phyloP scores from a whole-genome alignment of 164 flowering plant genomes.

The Berberis thunbergii region DNA sequence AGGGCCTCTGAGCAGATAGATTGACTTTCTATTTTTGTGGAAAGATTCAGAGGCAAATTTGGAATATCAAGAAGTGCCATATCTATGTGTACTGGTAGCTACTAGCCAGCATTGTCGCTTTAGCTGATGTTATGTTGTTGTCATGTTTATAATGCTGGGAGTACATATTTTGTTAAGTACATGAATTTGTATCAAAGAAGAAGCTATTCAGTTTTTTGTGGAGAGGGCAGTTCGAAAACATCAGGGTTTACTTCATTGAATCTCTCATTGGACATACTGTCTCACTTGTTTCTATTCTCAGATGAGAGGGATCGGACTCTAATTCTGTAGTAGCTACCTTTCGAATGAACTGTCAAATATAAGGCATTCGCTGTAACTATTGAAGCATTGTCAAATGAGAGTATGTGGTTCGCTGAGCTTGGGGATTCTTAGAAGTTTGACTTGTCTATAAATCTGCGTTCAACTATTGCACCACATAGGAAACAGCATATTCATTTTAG shows the following conservation, averaged over 20 bases:
- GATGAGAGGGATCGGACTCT: constrained; percentile 7
- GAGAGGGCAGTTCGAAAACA: background rate
- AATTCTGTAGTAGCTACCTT: background rate
- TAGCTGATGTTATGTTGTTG: background rate
- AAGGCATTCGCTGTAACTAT: constrained; percentile 7
- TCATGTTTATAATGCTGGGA: background rate
- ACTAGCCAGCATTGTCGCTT: too few species aligned
- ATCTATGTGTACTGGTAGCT: too few species aligned
- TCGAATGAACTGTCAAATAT: background rate
- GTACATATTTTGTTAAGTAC: background rate
- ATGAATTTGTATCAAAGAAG: constrained; percentile 11
- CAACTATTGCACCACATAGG: background rate
- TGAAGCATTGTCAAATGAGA: constrained; percentile 3
- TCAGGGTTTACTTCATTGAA: constrained; percentile 1
- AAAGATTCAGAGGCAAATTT: too few species aligned
- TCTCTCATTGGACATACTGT: constrained; percentile 4
- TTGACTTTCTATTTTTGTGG: too few species aligned
- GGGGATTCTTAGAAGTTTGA: constrained; percentile 4
- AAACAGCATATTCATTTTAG: background rate
- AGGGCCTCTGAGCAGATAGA: too few species aligned
- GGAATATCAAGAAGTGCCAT: too few species aligned
- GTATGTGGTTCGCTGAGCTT: constrained; percentile 3
- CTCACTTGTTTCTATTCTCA: background rate
- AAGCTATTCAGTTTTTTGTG: constrained; percentile 4
- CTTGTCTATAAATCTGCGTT: background rate